phyloP scores from a whole-genome alignment of 1,139 yeast species.

The Protomyces lactucae-debilis region DNA sequence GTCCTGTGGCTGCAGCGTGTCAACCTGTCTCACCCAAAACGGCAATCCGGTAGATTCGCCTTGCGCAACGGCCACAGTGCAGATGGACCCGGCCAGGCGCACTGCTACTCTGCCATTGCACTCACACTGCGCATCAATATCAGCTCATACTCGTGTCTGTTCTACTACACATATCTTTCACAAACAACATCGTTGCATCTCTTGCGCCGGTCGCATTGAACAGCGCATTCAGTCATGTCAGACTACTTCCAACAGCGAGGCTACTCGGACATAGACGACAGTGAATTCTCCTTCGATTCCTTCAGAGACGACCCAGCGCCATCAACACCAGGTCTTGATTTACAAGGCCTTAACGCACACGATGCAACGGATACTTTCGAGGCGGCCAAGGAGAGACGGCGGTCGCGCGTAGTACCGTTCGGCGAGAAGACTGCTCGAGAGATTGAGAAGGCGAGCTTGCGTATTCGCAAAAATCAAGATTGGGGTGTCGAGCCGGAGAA shows the following conservation, averaged over 20 bases:
- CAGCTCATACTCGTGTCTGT: no score
- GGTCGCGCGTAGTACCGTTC: background rate
- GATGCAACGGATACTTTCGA: background rate
- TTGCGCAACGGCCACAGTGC: no score
- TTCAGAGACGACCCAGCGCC: background rate
- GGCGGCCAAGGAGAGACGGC: background rate
- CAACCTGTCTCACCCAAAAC: no score
- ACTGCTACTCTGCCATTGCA: no score
- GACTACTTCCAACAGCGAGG: background rate
- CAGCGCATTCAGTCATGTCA: background rate
- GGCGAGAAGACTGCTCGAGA: conserved; percentile 12
- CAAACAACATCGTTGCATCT: no score
- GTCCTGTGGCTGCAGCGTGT: no score
- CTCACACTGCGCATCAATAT: no score
- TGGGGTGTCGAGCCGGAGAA: conserved; percentile 22
- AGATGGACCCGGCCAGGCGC: no score
- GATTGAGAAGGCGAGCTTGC: conserved; percentile 15
- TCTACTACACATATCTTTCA: no score
- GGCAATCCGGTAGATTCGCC: no score
- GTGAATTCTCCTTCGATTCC: background rate
- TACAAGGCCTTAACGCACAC: background rate
- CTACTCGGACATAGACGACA: background rate
- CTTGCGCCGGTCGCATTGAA: background rate
- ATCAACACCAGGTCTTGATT: background rate
- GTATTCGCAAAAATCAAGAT: conserved; percentile 1